These are phyloP conservation scores for Fusarium scirpi DNA, from an alignment of 2,329 filamentous ascomycete genomes.

Conservation along the genomic window DNA sequence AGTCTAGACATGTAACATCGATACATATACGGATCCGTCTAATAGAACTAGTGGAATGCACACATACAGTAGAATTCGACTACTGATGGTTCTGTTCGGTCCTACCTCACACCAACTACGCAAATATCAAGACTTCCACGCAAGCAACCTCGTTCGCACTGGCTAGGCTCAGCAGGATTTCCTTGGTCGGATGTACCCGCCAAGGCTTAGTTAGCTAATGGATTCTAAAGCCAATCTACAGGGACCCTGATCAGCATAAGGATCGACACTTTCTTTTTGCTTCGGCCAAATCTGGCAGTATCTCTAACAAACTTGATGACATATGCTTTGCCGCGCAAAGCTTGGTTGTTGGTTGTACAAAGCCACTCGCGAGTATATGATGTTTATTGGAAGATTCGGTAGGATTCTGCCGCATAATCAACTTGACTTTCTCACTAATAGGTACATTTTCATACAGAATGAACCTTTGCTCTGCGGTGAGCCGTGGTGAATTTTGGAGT, in stretches of 20 bases:
- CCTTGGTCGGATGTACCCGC: slow-evolving; percentile 11
- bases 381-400: not conserved
- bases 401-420: not conserved
- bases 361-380: not conserved
- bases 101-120: slow-evolving; percentile 24
- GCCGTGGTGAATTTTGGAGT: slow-evolving; percentile 10
- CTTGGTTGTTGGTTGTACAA: not conserved
- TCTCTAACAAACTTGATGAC: not conserved
- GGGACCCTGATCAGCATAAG: slow-evolving; percentile 39
- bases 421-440: not conserved
- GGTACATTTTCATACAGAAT: not conserved
- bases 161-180: slow-evolving; percentile 10
- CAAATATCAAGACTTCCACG: not conserved
- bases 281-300: not conserved
- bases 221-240: slow-evolving; percentile 3
- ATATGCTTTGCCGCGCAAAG: not conserved
- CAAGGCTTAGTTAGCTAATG: not conserved
- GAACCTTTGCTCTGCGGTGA: slow-evolving; percentile 1
- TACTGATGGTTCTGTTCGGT: slow-evolving; percentile 11
- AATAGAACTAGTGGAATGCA: not conserved
- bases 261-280: slow-evolving; percentile 6
- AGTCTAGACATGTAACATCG: not conserved
- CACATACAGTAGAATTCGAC: not conserved
- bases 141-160: slow-evolving; percentile 6
- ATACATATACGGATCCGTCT: slow-evolving; percentile 12